Percentiles rank a stretch among this genome's conserved stretches.
Evolutionary conservation across 1,284 basidiomycete genomes (phyloP).

Genomic region (Takashimella koratensis): DNA sequence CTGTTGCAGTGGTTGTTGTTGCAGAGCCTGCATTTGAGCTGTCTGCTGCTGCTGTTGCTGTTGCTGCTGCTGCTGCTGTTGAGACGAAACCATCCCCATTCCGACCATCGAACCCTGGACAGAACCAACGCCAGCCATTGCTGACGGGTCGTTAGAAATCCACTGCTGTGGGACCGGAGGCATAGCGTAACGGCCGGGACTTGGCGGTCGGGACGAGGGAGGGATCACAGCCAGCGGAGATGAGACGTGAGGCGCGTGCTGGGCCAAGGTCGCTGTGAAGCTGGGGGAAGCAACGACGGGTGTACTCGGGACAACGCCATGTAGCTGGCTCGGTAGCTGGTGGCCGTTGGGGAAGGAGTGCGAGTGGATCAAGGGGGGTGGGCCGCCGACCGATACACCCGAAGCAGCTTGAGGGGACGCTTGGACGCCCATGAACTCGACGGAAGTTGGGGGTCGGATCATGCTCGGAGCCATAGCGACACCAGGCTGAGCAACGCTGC

Average conservation of each 20-base stretch:
- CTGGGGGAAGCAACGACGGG: conserved; percentile 25
- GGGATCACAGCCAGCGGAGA: conserved; percentile 41
- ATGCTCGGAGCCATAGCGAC: conserved; percentile 5
- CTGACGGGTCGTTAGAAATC: conserved; percentile 8
- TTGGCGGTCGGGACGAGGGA: conserved; percentile 29
- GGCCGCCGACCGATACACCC: conserved; percentile 5
- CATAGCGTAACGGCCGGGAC: conserved; percentile 22
- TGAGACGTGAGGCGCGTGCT: conserved; percentile 40
- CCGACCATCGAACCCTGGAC: neutral
- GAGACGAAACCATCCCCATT: neutral
- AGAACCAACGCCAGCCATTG: neutral
- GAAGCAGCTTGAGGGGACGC: conserved; percentile 1
- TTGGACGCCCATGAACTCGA: conserved; percentile 1
- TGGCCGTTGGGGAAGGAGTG: conserved; percentile 49
- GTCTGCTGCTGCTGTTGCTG: conserved; percentile 20
- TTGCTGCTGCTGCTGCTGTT: conserved; percentile 41
- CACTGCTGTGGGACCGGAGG: conserved; percentile 6
- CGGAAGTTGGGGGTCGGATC: conserved; percentile 6
- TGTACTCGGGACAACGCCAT: conserved; percentile 20
- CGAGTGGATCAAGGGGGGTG: conserved; percentile 42
- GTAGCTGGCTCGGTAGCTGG: conserved; percentile 41
- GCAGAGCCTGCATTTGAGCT: neutral
- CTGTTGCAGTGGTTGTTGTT: neutral
- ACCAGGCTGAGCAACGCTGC: neutral
- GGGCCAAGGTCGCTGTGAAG: conserved; percentile 27